These are phyloP conservation scores for Euphrasia arctica DNA, from an alignment of 305 asterid species.

Conservation along the genomic window DNA sequence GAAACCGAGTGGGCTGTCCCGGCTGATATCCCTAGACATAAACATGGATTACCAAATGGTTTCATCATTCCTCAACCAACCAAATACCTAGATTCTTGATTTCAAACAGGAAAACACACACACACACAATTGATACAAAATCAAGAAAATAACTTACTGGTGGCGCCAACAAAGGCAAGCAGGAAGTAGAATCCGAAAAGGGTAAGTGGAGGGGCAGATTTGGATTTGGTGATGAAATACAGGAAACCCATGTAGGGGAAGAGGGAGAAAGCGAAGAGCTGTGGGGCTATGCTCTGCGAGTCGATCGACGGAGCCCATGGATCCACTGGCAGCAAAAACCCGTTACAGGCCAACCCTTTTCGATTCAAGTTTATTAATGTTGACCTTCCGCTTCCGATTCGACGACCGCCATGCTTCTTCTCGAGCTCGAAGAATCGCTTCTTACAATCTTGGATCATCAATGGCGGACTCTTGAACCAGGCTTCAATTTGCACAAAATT, in stretches of 20 bases:
- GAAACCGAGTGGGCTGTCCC: too few species aligned
- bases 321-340: constrained; percentile 60
- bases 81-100: too few species aligned
- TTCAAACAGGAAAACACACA: too few species aligned
- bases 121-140: not conserved
- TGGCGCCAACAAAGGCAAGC: constrained; percentile 89
- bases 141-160: constrained; percentile 44
- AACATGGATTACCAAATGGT: too few species aligned
- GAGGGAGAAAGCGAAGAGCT: constrained; percentile 70
- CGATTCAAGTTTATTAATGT: not conserved
- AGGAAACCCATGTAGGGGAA: constrained; percentile 71
- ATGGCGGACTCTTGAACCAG: not conserved
- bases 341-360: constrained; percentile 34
- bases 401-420: not conserved
- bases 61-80: too few species aligned
- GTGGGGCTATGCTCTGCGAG: constrained; percentile 73
- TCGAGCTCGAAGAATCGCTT: constrained; percentile 30
- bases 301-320: constrained; percentile 85
- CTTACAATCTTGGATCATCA: not conserved
- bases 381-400: constrained; percentile 18
- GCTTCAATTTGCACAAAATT: not conserved
- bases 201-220: constrained; percentile 75
- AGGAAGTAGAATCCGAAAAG: constrained; percentile 88
- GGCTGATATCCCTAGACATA: too few species aligned
- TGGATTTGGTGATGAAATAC: constrained; percentile 77